phyloP scores from a whole-genome alignment of 2,329 filamentous ascomycete genomes.

The Volutella citrinella region DNA sequence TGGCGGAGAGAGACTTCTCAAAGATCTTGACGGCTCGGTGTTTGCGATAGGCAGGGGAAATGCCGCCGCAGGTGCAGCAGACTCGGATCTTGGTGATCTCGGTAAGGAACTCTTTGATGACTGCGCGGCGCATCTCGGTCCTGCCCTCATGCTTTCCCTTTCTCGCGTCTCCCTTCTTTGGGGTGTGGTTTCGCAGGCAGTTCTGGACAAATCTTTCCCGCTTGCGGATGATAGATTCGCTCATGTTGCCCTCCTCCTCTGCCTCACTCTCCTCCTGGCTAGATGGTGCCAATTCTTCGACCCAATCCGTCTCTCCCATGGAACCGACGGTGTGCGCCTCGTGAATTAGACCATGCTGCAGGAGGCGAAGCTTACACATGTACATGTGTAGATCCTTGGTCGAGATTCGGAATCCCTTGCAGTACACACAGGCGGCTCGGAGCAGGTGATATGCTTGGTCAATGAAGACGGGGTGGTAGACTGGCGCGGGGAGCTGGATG shows the following conservation, averaged over 20 bases:
- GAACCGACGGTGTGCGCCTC: slow-evolving; percentile 61
- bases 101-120: slow-evolving; percentile 79
- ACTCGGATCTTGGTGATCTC: slow-evolving; percentile 66
- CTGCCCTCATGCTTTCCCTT: slow-evolving; percentile 80
- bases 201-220: slow-evolving; percentile 68
- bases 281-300: slow-evolving; percentile 30
- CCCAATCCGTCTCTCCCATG: slow-evolving; percentile 42
- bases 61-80: slow-evolving; percentile 65
- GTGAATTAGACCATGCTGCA: slow-evolving; percentile 78
- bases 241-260: slow-evolving; percentile 58
- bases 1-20: slow-evolving; percentile 71
- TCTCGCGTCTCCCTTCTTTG: slow-evolving; percentile 46
- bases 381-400: slow-evolving; percentile 74
- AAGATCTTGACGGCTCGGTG: slow-evolving; percentile 94
- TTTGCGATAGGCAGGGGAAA: slow-evolving; percentile 82
- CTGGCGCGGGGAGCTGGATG: slow-evolving; percentile 87
- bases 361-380: slow-evolving; percentile 77
- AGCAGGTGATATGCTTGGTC: slow-evolving; percentile 85
- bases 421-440: slow-evolving; percentile 86
- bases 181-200: slow-evolving; percentile 60
- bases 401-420: slow-evolving; percentile 80
- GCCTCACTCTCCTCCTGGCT: slow-evolving; percentile 53
- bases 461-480: slow-evolving; percentile 97
- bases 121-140: slow-evolving; percentile 67
- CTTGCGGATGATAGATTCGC: slow-evolving; percentile 50